Base-by-base conservation (phyloP, 2,329 filamentous ascomycete species). In the Cercospora zeae-maydis region DNA sequence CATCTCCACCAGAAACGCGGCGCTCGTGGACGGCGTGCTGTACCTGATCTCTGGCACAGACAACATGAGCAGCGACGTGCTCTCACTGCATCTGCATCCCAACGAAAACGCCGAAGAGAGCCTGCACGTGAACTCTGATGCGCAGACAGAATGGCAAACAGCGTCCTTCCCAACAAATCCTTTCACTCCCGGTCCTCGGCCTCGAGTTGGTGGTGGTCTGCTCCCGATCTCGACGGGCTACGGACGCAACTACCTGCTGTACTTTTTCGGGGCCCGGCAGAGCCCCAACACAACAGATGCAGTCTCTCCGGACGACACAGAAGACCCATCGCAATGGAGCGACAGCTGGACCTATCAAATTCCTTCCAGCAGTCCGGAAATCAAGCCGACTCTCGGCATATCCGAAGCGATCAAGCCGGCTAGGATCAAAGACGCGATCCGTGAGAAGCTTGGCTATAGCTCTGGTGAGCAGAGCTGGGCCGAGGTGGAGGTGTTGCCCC, bases 321-420 rank as follows among this genome's bases (percentile, higher is more conserved):
- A 62, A 54, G 62, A 60, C 61, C 64, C 66, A 61, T 64, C 64
- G n/a, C 63, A 66, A 66, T 78, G 76, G 71, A 76, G 74, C 59
- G 78, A 79, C 61, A 74, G 77, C n/a, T 80, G 78, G 78, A 76
- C 73, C 0, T 74, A 79, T n/a, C 79, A 81, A 61, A 72, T 79
- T 6, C 77, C 75, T 1, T 79, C 78, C 4, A 75, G 62, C 55
- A 63, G 61, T 10, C 69, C 72, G 4, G 70, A 69, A 55, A 65
- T 66, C 34, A 71, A 71, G 60, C 54, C 62, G n/a, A 71, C 70
- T 4, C 58, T 66, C 3, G 71, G 63, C 54, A 62, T 72, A 31
- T 65, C 68, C 9, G 71, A 72, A 39, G 66, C 69, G 1, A 72
- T 78, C 61, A 78, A 77, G 55, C 77, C 77, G n/a, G 77, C 78